These are phyloP conservation scores for Kodamaea fungicola DNA, from an alignment of 1,139 yeast species.

Conservation along the genomic window DNA sequence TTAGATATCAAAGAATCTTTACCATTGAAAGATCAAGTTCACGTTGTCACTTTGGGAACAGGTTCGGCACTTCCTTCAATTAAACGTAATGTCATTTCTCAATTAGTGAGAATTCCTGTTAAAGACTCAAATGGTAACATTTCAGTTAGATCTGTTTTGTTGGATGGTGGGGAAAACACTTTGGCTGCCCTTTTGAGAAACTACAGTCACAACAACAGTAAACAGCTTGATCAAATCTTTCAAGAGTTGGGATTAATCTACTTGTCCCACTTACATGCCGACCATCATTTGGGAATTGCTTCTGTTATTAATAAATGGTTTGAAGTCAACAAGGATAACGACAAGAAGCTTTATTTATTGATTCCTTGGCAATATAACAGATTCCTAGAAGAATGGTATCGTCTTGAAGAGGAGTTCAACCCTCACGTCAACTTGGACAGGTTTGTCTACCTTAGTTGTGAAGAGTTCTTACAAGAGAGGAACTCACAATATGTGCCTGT, in stretches of 20 bases:
- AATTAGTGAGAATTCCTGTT: constrained; percentile 67
- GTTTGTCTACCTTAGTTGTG: constrained; percentile 62
- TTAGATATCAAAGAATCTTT: constrained; percentile 7
- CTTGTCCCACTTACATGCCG: constrained; percentile 93
- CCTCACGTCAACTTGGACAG: constrained; percentile 36
- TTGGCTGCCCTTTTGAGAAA: constrained; percentile 67
- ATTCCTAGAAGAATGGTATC: constrained; percentile 71
- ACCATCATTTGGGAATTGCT: constrained; percentile 86
- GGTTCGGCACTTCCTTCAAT: constrained; percentile 91
- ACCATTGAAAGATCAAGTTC: constrained; percentile 52
- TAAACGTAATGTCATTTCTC: constrained; percentile 80
- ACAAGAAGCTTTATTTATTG: constrained; percentile 48
- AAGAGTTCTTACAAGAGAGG: constrained; percentile 44
- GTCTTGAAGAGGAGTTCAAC: constrained; percentile 40
- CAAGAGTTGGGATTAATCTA: constrained; percentile 62
- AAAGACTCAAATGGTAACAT: constrained; percentile 20
- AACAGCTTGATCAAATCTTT: constrained; percentile 37
- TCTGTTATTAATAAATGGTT: constrained; percentile 73
- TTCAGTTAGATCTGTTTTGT: constrained; percentile 45
- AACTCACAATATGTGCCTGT: constrained; percentile 26
- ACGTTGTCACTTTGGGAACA: constrained; percentile 80
- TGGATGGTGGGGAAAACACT: constrained; percentile 96
- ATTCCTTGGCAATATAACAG: constrained; percentile 73
- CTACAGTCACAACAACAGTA: constrained; percentile 42
- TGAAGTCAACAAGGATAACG: constrained; percentile 24